Conservation (phyloP, 108 stramenopile species). For the Cyclotella cryptica region DNA sequence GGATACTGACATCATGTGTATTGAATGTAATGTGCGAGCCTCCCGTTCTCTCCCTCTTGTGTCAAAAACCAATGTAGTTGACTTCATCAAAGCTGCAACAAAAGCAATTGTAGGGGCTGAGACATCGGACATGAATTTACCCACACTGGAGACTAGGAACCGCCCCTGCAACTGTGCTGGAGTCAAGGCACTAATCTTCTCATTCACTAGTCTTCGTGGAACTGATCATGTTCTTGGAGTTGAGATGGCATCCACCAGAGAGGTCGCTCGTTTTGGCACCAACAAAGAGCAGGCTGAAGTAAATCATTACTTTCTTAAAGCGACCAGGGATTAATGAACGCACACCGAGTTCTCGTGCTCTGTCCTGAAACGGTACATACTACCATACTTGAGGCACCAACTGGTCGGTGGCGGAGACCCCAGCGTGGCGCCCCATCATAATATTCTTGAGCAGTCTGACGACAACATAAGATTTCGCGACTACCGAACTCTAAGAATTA, state of each 20-base stretch:
- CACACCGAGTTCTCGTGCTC: no score
- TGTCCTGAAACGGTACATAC: no score
- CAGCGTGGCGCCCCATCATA: no score
- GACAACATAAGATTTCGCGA: no score
- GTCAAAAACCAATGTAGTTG: slow-evolving; percentile 97
- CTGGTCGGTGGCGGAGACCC: no score
- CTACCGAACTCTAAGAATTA: no score
- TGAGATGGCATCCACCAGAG: slow-evolving; percentile 99
- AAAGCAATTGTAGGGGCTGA: slow-evolving; percentile 87
- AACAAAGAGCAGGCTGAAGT: slow-evolving; percentile 97
- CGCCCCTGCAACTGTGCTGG: slow-evolving; percentile 92
- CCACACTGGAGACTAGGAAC: slow-evolving; percentile 84
- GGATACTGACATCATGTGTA: slow-evolving; percentile 96
- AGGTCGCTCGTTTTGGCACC: slow-evolving; percentile 98
- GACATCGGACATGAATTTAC: slow-evolving; percentile 90
- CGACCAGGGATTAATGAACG: no score
- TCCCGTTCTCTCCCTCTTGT: slow-evolving; percentile 98
- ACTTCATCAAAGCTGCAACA: slow-evolving; percentile 97
- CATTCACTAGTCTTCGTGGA: slow-evolving; percentile 97
- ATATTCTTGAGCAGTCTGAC: no score
- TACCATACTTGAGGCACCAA: no score
- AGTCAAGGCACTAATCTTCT: slow-evolving; percentile 99
- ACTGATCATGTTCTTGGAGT: slow-evolving; percentile 98
- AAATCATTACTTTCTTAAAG: no score
- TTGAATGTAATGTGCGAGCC: slow-evolving; percentile 98